A percentile compares a stretch with the other conserved stretches of the same genome.
Conservation (phyloP, 2,329 filamentous ascomycete genomes). For the Penicillium sp. region DNA sequence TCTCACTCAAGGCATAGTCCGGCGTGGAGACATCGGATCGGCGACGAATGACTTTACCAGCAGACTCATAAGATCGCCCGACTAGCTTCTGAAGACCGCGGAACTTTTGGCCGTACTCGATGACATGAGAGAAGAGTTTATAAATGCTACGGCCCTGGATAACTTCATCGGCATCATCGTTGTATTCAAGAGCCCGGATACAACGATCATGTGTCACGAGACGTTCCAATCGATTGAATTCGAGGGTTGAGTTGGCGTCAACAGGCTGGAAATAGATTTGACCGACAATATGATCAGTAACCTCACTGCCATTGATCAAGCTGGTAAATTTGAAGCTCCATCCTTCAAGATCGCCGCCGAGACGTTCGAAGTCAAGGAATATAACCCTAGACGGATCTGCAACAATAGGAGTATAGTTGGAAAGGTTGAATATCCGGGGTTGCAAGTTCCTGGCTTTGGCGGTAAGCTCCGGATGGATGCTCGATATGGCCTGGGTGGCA, state of each 20-base stretch:
- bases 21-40: conserved; percentile 8
- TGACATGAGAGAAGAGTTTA: neutral
- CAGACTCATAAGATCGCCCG: conserved; percentile 18
- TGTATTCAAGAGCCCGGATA: neutral
- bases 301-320: neutral
- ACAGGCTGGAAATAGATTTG: neutral
- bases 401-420: neutral
- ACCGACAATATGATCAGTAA: neutral
- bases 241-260: neutral
- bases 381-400: neutral
- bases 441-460: neutral
- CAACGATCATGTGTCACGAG: neutral
- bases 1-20: neutral
- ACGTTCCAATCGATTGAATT: neutral
- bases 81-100: neutral
- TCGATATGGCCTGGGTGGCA: neutral
- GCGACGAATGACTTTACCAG: conserved; percentile 26
- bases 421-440: neutral
- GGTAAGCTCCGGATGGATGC: neutral
- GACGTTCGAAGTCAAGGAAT: neutral
- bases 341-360: neutral
- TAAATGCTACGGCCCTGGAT: neutral
- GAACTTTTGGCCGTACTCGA: neutral
- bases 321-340: neutral
- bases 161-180: neutral